phyloP scores from a whole-genome alignment of 345 rosid genomes.

The Salix suchowensis region DNA sequence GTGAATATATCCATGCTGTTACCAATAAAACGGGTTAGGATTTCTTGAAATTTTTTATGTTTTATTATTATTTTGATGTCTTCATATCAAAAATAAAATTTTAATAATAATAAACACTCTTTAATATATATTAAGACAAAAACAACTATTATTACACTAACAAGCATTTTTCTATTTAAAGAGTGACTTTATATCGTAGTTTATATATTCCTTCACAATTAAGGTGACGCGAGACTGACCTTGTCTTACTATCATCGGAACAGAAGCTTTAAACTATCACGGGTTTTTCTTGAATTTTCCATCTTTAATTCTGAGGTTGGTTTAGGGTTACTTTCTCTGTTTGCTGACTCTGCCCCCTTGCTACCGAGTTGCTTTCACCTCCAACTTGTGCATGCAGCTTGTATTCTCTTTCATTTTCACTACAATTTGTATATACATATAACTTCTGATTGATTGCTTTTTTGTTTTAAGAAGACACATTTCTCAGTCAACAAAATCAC shows the following conservation, averaged over 20 bases:
- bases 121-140: no score
- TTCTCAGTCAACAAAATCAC: not conserved
- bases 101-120: no score
- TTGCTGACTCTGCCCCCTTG: not conserved
- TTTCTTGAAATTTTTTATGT: no score
- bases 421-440: no score
- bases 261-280: not conserved
- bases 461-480: not conserved
- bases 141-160: no score
- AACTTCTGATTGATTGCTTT: not conserved
- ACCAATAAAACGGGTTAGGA: not conserved
- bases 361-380: slow-evolving; percentile 14
- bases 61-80: not conserved
- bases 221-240: slow-evolving; percentile 18
- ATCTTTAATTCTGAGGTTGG: slow-evolving; percentile 10
- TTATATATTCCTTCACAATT: not conserved
- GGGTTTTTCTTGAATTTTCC: not conserved
- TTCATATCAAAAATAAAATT: no score
- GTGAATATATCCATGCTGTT: not conserved
- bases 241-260: slow-evolving; percentile 7
- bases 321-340: slow-evolving; percentile 1
- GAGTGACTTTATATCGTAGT: no score
- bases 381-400: not conserved
- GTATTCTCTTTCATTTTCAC: slow-evolving; percentile 3
- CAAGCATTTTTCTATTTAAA: no score